Conservation (phyloP, 2,329 filamentous ascomycete genomes). For the Exophiala oligosperma region DNA sequence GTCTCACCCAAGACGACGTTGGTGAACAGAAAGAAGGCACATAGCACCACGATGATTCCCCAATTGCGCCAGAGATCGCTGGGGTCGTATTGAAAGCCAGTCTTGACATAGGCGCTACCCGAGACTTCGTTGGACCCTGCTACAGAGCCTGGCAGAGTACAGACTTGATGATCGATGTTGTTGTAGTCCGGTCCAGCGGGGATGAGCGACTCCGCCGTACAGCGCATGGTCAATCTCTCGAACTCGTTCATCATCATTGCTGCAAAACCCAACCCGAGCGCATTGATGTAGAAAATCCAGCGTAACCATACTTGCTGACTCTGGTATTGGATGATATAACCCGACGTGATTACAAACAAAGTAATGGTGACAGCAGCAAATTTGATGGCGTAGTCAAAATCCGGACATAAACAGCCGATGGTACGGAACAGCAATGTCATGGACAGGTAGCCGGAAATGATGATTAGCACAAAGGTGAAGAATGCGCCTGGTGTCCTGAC, state of each 20-base stretch:
- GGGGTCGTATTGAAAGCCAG: constrained; percentile 66
- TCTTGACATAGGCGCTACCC: constrained; percentile 67
- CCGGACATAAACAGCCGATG: constrained; percentile 71
- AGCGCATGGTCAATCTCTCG: constrained; percentile 65
- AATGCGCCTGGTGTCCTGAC: constrained; percentile 71
- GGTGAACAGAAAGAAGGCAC: constrained; percentile 36
- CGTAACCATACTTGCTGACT: constrained; percentile 72
- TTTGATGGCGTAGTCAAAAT: constrained; percentile 84
- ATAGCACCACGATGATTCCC: constrained; percentile 41
- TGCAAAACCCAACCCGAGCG: constrained; percentile 72
- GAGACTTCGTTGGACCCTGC: constrained; percentile 64
- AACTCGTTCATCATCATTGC: constrained; percentile 89
- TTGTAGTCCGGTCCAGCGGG: constrained; percentile 70
- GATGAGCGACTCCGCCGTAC: constrained; percentile 66
- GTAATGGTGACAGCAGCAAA: constrained; percentile 78
- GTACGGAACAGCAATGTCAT: constrained; percentile 80
- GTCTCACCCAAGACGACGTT: constrained; percentile 43
- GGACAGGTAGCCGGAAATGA: constrained; percentile 66
- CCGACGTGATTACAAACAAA: constrained; percentile 76
- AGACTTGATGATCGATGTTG: constrained; percentile 74
- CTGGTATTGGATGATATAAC: constrained; percentile 80
- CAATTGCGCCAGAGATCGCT: constrained; percentile 69
- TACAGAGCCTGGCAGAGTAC: constrained; percentile 72
- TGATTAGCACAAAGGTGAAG: constrained; percentile 73
- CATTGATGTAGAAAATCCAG: constrained; percentile 79